Conservation (phyloP, 495 filamentous ascomycete genomes). For the Daldinia grandis region DNA sequence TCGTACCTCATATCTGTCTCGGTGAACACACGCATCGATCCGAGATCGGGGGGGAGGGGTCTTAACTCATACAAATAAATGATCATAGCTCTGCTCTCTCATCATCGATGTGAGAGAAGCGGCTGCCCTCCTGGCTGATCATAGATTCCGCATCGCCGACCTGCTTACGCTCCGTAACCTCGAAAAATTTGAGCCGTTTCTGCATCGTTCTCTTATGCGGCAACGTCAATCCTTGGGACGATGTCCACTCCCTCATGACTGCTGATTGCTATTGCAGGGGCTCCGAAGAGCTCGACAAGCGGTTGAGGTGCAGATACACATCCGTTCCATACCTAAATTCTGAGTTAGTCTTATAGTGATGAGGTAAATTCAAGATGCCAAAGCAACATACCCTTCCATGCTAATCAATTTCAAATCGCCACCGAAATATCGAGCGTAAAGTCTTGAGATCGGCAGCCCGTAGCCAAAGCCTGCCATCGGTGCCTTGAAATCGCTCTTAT, state of each 20-base stretch:
- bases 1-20: not conserved
- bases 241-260: conserved; percentile 83
- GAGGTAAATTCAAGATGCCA: not conserved
- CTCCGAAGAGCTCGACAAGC: conserved; percentile 93
- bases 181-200: conserved; percentile 66
- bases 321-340: conserved; percentile 89
- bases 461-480: conserved; percentile 99
- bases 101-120: conserved; percentile 20
- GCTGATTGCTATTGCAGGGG: conserved; percentile 98
- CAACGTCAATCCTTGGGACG: conserved; percentile 88
- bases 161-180: conserved; percentile 85
- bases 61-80: conserved; percentile 1
- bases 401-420: conserved; percentile 97
- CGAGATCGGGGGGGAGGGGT: not conserved
- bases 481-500: conserved; percentile 99
- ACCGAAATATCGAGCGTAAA: conserved; percentile 97
- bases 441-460: conserved; percentile 87
- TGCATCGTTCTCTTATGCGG: conserved; percentile 64
- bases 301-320: conserved; percentile 96
- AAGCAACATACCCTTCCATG: conserved; percentile 89
- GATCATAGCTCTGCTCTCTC: conserved; percentile 33
- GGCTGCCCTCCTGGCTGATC: conserved; percentile 55
- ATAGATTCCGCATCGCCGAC: conserved; percentile 83
- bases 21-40: not conserved
- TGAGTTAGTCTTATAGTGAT: conserved; percentile 13